Evolutionary conservation across 192 early-diverging fungal genomes (phyloP).

Genomic region (Haplosporangium gracile): DNA sequence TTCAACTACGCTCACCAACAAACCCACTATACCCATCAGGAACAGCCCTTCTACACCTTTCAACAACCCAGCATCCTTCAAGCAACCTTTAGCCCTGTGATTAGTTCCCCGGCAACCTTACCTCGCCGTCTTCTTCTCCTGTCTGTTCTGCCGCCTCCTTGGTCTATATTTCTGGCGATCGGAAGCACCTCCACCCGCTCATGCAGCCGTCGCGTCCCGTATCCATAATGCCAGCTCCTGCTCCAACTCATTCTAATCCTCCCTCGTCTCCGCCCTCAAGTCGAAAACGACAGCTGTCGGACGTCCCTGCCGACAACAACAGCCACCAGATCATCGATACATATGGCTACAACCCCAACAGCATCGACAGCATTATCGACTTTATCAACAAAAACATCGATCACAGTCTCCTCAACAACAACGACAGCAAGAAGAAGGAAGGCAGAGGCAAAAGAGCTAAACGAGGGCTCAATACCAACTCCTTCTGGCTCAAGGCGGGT

Average conservation of each 20-base stretch:
- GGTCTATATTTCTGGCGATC: too few species aligned
- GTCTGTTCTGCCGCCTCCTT: too few species aligned
- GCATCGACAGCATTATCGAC: not conserved
- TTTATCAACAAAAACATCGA: slow-evolving; percentile 2
- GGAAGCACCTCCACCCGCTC: too few species aligned
- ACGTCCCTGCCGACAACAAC: not conserved
- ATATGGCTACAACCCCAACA: slow-evolving; percentile 11
- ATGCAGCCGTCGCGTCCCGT: not conserved
- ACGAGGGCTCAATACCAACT: not conserved
- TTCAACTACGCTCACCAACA: not conserved
- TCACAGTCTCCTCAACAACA: not conserved
- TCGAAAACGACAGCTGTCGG: not conserved
- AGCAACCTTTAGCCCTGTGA: too few species aligned
- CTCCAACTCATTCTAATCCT: not conserved
- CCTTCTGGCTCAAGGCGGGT: slow-evolving; percentile 5
- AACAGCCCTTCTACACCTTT: too few species aligned
- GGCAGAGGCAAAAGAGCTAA: not conserved
- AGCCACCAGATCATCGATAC: not conserved
- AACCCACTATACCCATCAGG: not conserved
- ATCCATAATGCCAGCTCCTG: not conserved
- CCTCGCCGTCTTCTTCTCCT: too few species aligned
- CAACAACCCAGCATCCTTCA: too few species aligned
- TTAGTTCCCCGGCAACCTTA: too few species aligned
- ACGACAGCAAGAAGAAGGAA: not conserved
- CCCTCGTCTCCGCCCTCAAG: not conserved